Percentiles rank a stretch among this genome's conserved stretches.
Conservation (phyloP, 108 stramenopile species). For the Nitzschia inconspicua region DNA sequence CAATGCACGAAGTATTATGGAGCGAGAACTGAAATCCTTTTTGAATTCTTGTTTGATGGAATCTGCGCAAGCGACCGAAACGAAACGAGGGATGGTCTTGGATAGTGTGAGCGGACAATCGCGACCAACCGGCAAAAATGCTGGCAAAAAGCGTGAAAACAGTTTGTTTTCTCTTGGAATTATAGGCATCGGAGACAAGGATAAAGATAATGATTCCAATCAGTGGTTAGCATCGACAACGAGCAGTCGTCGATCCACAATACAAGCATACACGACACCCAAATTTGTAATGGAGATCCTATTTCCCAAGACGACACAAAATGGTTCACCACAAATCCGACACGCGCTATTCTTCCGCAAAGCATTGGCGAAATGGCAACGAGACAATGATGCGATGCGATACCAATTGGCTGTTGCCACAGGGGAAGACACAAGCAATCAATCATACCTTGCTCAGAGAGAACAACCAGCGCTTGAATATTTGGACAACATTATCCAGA, state of each 20-base stretch:
- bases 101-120: neutral
- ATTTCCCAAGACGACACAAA: constrained; percentile 64
- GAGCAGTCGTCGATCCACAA: constrained; percentile 27
- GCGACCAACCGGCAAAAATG: neutral
- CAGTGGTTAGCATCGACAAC: constrained; percentile 15
- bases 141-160: constrained; percentile 2
- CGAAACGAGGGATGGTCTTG: constrained; percentile 7
- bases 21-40: constrained; percentile 73
- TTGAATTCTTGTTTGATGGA: constrained; percentile 69
- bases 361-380: constrained; percentile 66
- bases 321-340: constrained; percentile 59
- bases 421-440: constrained; percentile 68
- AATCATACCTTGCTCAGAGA: constrained; percentile 31
- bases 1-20: constrained; percentile 59
- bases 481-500: constrained; percentile 79
- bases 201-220: constrained; percentile 18
- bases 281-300: constrained; percentile 69
- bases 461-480: constrained; percentile 70
- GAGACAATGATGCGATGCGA: constrained; percentile 47
- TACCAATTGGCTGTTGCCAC: constrained; percentile 53
- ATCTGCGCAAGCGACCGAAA: neutral
- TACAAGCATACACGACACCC: constrained; percentile 54
- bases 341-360: constrained; percentile 79
- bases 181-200: constrained; percentile 30
- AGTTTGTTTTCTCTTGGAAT: constrained; percentile 20